These are phyloP conservation scores for Jamesozyma jinghongensis DNA, from an alignment of 805 yeast genomes.

Conservation along the genomic window DNA sequence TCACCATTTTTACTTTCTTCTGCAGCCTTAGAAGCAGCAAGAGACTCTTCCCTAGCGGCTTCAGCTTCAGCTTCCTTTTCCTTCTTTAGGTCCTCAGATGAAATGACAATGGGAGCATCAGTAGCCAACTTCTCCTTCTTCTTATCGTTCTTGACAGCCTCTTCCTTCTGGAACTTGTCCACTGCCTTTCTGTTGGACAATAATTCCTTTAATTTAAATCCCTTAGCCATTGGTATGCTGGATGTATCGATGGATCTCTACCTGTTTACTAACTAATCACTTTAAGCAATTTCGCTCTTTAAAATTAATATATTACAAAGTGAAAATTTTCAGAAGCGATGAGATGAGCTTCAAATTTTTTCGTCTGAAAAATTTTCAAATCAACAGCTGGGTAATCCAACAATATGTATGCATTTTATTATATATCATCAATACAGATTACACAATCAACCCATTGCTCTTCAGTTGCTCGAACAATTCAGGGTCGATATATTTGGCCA, in stretches of 20 bases:
- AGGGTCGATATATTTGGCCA: conserved; percentile 58
- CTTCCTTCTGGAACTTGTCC: conserved; percentile 17
- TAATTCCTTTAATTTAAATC: conserved; percentile 26
- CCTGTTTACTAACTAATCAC: not conserved
- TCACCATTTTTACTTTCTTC: conserved; percentile 9
- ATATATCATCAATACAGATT: not conserved
- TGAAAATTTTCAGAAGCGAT: conserved; percentile 4
- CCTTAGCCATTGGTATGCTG: conserved; percentile 24
- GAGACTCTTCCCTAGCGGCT: conserved; percentile 3
- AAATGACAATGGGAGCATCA: conserved; percentile 28
- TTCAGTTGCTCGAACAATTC: conserved; percentile 46
- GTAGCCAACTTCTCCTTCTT: conserved; percentile 13
- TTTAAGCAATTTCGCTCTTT: not conserved
- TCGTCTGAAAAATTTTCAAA: conserved; percentile 1
- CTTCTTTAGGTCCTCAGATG: conserved; percentile 24
- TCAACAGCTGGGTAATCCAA: not conserved
- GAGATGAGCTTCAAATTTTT: not conserved
- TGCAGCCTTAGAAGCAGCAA: conserved; percentile 8
- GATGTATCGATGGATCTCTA: not conserved
- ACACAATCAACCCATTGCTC: conserved; percentile 36
- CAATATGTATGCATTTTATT: no score
- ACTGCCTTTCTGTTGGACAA: conserved; percentile 22
- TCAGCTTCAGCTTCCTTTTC: conserved; percentile 9
- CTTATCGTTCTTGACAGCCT: conserved; percentile 17
- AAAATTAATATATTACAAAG: not conserved